Percentiles rank a stretch among this genome's conserved stretches.
phyloP scores from a whole-genome alignment of 75 land plant species.

The Azolla pinnata region DNA sequence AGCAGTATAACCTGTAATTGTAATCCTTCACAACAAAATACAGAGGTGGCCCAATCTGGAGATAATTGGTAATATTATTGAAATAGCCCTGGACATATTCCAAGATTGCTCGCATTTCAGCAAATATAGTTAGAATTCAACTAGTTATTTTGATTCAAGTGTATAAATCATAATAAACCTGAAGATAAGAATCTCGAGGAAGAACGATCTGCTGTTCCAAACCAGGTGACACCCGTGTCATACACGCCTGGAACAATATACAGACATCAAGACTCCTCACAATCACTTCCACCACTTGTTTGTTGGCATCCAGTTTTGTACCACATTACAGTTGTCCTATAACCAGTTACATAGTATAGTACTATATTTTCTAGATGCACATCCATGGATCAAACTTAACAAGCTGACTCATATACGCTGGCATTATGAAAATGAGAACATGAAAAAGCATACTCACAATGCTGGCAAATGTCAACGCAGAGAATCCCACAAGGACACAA shows the following conservation, averaged over 20 bases:
- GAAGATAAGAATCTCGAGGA: constrained; percentile 89
- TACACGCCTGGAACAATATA: constrained; percentile 41
- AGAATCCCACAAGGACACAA: constrained; percentile 49
- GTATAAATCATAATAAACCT: too few relatives aligned
- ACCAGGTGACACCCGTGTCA: constrained; percentile 70
- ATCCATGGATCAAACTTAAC: background rate
- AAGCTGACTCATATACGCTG: background rate
- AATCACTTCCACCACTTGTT: too few relatives aligned
- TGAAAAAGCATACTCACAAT: constrained; percentile 57
- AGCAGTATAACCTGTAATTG: constrained; percentile 61
- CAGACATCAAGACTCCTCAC: too few relatives aligned
- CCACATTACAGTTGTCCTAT: too few relatives aligned
- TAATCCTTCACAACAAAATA: constrained; percentile 89
- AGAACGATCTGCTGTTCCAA: constrained; percentile 82
- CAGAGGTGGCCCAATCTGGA: constrained; percentile 86
- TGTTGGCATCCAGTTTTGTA: too few relatives aligned
- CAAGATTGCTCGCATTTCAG: background rate
- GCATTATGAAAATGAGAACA: background rate
- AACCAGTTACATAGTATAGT: too few relatives aligned
- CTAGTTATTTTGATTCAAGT: background rate
- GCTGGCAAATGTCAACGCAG: constrained; percentile 63
- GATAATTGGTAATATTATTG: constrained; percentile 59
- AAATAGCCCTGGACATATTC: constrained; percentile 63
- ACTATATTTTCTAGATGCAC: too few relatives aligned
- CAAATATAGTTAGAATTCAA: background rate